Evolutionary conservation across 805 yeast genomes (phyloP).

Genomic region (Kodamaea neixiangensis): DNA sequence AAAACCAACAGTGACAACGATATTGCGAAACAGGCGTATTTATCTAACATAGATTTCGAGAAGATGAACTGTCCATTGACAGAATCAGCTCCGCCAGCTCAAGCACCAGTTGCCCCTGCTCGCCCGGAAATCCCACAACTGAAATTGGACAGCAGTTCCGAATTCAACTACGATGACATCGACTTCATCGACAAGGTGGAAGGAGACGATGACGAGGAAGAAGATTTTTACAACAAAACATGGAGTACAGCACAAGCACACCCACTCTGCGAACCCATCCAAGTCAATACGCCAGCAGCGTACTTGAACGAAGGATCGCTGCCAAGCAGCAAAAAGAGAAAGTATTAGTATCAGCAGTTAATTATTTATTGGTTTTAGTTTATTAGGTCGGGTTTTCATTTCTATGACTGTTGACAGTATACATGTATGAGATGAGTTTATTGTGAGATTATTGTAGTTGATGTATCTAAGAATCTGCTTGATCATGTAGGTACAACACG

Average conservation of each 20-base stretch:
- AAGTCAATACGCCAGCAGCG: conserved; percentile 2
- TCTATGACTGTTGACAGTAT: conserved; percentile 4
- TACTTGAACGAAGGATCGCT: background rate
- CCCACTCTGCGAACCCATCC: conserved; percentile 3
- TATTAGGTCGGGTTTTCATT: conserved; percentile 1
- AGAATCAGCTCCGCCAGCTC: background rate
- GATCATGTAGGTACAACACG: too few relatives aligned
- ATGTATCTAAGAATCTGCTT: too few relatives aligned
- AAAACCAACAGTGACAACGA: conserved; percentile 19
- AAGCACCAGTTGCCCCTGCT: background rate
- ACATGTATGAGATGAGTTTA: background rate
- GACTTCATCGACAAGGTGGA: conserved; percentile 20
- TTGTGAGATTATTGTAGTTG: too few relatives aligned
- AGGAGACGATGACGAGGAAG: conserved; percentile 21
- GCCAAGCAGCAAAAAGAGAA: conserved; percentile 7
- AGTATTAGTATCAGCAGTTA: background rate
- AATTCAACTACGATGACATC: conserved; percentile 21
- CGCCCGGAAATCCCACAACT: background rate
- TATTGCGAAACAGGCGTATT: conserved; percentile 15
- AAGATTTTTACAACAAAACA: conserved; percentile 17
- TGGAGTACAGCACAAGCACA: conserved; percentile 16
- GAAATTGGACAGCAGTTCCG: conserved; percentile 11
- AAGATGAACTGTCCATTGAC: conserved; percentile 4
- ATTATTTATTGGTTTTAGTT: conserved; percentile 2
- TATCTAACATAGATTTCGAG: conserved; percentile 6